Percentiles rank a stretch among this genome's conserved stretches.
Evolutionary conservation across 2,329 filamentous ascomycete species (phyloP).

Genomic region (Pyricularia grisea): DNA sequence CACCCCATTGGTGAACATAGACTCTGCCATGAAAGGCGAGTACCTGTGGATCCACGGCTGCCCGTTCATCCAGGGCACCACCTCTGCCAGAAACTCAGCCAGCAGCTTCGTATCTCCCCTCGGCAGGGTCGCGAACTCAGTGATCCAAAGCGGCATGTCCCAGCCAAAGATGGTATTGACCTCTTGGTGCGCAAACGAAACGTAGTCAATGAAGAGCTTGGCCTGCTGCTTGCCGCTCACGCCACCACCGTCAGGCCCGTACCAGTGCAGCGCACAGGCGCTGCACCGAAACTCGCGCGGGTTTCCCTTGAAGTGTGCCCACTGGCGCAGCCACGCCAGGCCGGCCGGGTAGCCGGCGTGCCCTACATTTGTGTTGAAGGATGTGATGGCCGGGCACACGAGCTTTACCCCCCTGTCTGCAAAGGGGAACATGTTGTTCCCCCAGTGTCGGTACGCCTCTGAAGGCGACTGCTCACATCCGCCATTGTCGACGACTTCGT

Average conservation of each 20-base stretch:
- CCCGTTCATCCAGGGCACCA: conserved; percentile 9
- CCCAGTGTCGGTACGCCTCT: conserved; percentile 8
- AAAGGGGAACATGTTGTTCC: conserved; percentile 9
- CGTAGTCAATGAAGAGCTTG: conserved; percentile 9
- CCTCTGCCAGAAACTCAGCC: conserved; percentile 8
- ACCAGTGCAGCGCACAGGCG: conserved; percentile 11
- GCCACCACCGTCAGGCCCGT: conserved; percentile 4
- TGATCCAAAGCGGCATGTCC: conserved; percentile 11
- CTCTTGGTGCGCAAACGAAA: conserved; percentile 6
- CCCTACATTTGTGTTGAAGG: conserved; percentile 6
- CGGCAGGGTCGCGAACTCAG: conserved; percentile 9
- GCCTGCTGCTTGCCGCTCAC: conserved; percentile 5
- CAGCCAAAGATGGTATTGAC: conserved; percentile 8
- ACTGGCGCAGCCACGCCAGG: conserved; percentile 9
- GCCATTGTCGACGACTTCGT: conserved; percentile 6
- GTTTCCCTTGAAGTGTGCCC: conserved; percentile 4
- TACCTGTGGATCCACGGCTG: conserved; percentile 8
- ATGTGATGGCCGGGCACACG: conserved; percentile 10
- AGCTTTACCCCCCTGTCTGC: conserved; percentile 6
- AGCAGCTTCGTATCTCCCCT: conserved; percentile 12
- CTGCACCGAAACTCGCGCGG: conserved; percentile 6
- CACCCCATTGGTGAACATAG: conserved; percentile 1
- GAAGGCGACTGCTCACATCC: conserved; percentile 5
- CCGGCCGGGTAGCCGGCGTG: conserved; percentile 8
- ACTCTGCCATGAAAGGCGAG: conserved; percentile 10